Conservation (phyloP, 2,329 filamentous ascomycete genomes). For the Xylaria digitata region DNA sequence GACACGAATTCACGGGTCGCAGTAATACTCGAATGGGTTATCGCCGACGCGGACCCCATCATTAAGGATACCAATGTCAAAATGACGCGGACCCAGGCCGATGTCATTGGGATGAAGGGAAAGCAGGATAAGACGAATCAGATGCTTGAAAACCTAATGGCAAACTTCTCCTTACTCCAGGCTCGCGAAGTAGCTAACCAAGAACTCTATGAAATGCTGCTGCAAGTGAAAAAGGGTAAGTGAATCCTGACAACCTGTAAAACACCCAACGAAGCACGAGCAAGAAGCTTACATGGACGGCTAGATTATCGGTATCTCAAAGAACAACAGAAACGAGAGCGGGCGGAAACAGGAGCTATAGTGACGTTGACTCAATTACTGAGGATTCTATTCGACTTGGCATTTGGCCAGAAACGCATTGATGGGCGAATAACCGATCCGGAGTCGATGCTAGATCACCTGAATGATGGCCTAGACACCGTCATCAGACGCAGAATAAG, state of each 20-base stretch:
- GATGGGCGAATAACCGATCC: slow-evolving; percentile 1
- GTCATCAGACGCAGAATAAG: slow-evolving; percentile 9
- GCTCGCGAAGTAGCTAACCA: not conserved
- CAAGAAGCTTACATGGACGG: not conserved
- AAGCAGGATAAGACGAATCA: slow-evolving; percentile 8
- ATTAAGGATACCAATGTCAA: slow-evolving; percentile 1
- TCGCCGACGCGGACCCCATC: slow-evolving; percentile 4
- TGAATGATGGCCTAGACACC: slow-evolving; percentile 11
- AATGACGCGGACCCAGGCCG: not conserved
- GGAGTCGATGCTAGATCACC: slow-evolving; percentile 9
- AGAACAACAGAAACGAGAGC: too few relatives aligned
- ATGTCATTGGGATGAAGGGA: not conserved
- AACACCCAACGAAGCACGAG: not conserved
- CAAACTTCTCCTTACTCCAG: not conserved
- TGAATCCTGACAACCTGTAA: not conserved
- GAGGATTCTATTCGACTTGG: slow-evolving; percentile 4
- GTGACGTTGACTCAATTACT: slow-evolving; percentile 10
- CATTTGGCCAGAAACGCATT: not conserved
- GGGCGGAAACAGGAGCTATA: not conserved
- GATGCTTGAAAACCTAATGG: not conserved
- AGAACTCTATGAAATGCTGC: not conserved
- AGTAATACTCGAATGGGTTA: not conserved
- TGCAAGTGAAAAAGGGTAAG: slow-evolving; percentile 4
- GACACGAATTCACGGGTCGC: slow-evolving; percentile 7
- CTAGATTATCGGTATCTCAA: not conserved